Conservation (phyloP, 345 rosid species). For the Sisymbrium irio region DNA sequence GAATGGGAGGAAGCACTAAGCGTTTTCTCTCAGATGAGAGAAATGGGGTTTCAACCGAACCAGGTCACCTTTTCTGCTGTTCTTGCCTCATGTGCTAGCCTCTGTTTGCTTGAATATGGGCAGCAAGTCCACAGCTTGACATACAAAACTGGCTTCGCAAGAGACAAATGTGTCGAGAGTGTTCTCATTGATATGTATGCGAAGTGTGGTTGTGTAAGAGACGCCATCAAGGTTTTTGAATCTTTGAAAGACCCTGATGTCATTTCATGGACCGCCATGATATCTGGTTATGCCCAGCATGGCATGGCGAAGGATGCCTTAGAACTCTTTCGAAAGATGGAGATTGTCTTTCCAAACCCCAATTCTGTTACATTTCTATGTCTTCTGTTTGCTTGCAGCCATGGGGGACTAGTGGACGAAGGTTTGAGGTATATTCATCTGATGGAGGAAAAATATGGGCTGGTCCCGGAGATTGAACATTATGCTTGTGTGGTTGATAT, state of each 20-base stretch:
- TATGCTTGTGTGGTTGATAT: slow-evolving; percentile 71
- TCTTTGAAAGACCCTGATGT: slow-evolving; percentile 36
- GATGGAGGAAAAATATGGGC: slow-evolving; percentile 36
- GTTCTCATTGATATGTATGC: slow-evolving; percentile 62
- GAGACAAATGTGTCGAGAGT: slow-evolving; percentile 49
- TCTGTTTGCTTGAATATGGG: slow-evolving; percentile 46
- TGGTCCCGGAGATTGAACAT: slow-evolving; percentile 51
- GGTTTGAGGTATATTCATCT: slow-evolving; percentile 47
- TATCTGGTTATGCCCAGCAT: slow-evolving; percentile 57
- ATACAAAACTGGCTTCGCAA: slow-evolving; percentile 44
- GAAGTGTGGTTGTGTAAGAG: slow-evolving; percentile 53
- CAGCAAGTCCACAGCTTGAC: slow-evolving; percentile 50
- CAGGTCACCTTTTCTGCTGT: slow-evolving; percentile 50
- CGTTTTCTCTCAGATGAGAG: slow-evolving; percentile 48
- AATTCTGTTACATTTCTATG: slow-evolving; percentile 56
- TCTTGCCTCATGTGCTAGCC: slow-evolving; percentile 54
- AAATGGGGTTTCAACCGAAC: slow-evolving; percentile 45
- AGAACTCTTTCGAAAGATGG: slow-evolving; percentile 43
- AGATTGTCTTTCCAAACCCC: slow-evolving; percentile 39
- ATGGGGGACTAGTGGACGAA: slow-evolving; percentile 54
- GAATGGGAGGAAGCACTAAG: slow-evolving; percentile 44
- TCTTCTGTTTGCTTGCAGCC: slow-evolving; percentile 63
- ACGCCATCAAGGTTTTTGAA: slow-evolving; percentile 47
- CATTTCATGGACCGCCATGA: slow-evolving; percentile 59
- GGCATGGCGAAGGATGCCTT: slow-evolving; percentile 49